These are phyloP conservation scores for Aegilops umbellulata DNA, from an alignment of 176 grass and related monocot species.

Conservation along the genomic window DNA sequence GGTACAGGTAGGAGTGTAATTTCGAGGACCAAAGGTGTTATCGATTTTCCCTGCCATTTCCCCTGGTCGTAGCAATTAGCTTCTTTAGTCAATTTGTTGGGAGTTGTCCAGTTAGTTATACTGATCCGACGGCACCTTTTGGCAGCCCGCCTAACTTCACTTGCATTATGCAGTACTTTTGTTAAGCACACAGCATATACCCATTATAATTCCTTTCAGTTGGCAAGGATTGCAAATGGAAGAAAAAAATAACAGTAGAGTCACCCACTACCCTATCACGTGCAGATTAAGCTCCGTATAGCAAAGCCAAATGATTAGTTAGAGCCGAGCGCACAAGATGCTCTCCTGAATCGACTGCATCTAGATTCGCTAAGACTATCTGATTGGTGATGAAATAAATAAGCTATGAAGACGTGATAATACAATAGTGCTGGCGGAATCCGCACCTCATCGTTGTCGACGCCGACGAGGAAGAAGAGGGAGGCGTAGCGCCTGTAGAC, in stretches of 20 bases:
- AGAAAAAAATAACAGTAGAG: background rate
- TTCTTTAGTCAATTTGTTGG: background rate
- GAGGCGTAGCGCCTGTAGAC: slow-evolving; percentile 97
- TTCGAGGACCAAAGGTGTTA: background rate
- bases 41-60: background rate
- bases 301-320: background rate
- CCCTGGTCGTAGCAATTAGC: background rate
- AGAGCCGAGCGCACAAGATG: background rate
- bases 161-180: background rate
- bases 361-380: background rate
- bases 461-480: slow-evolving; percentile 94
- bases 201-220: background rate
- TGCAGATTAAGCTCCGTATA: background rate
- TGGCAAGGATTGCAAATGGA: background rate
- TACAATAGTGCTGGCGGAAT: background rate
- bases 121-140: background rate
- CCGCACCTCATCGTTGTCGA: slow-evolving; percentile 91
- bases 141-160: background rate
- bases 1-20: background rate
- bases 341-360: background rate
- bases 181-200: background rate
- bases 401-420: background rate
- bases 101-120: background rate
- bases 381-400: background rate
- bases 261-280: background rate